These are phyloP conservation scores for Brassica napus DNA, from an alignment of 345 rosid species.

Conservation along the genomic window Da-Ae NC_063446.1:52298501-52299000, in stretches of 20 bases:
- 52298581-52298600: slow-evolving; percentile 96
- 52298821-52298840: slow-evolving; percentile 98
- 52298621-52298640: slow-evolving; percentile 98
- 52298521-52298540: slow-evolving; percentile 47
- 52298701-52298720: slow-evolving; percentile 1
- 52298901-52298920: neutral
- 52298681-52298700: neutral
- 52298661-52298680: slow-evolving; percentile 68
- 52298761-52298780: slow-evolving; percentile 90
- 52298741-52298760: slow-evolving; percentile 81
- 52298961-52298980: slow-evolving; percentile 73
- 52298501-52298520: neutral
- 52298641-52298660: slow-evolving; percentile 94
- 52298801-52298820: slow-evolving; percentile 83
- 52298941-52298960: slow-evolving; percentile 7
- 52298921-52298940: neutral
- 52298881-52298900: slow-evolving; percentile 41
- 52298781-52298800: slow-evolving; percentile 85
- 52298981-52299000: slow-evolving; percentile 94
- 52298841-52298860: slow-evolving; percentile 76
- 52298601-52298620: slow-evolving; percentile 93
- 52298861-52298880: slow-evolving; percentile 98
- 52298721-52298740: slow-evolving; percentile 14
- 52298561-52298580: slow-evolving; percentile 93
- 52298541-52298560: slow-evolving; percentile 88